A percentile compares a stretch with the other conserved stretches of the same genome.
These are phyloP conservation scores for Melampsora larici-populina DNA, from an alignment of 1,284 basidiomycete genomes.

Conservation along the genomic window DNA sequence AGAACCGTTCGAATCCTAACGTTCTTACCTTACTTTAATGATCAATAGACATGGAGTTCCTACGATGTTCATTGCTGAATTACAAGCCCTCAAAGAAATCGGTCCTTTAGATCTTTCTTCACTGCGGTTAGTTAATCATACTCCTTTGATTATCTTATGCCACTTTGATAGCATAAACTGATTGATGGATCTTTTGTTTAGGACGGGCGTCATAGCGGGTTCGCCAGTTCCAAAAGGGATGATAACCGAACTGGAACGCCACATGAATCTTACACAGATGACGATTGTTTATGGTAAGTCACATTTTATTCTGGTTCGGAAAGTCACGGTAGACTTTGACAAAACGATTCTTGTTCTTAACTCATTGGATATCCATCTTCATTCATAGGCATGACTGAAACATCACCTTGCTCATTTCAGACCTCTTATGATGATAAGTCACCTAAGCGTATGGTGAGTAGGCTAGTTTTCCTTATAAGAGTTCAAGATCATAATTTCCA, in stretches of 20 bases:
- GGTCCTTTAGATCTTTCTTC: constrained; percentile 21
- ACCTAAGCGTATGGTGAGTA: constrained; percentile 15
- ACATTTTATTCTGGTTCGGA: background rate
- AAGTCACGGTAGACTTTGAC: background rate
- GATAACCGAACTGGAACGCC: constrained; percentile 38
- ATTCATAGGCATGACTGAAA: constrained; percentile 39
- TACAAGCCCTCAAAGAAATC: constrained; percentile 47
- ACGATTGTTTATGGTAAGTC: constrained; percentile 44
- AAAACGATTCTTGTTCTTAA: background rate
- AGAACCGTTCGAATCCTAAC: background rate
- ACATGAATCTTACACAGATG: constrained; percentile 44
- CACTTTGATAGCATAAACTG: background rate
- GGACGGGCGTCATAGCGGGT: constrained; percentile 45
- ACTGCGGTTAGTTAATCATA: constrained; percentile 17
- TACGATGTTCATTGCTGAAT: constrained; percentile 50
- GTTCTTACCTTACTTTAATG: background rate
- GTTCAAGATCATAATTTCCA: background rate
- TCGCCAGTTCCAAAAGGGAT: constrained; percentile 40
- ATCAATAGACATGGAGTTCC: constrained; percentile 51
- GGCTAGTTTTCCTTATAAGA: background rate
- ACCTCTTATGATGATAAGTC: constrained; percentile 1
- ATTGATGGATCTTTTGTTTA: background rate
- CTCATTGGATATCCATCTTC: background rate
- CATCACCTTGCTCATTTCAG: constrained; percentile 34
- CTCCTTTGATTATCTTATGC: background rate